Percentiles rank a stretch among this genome's conserved stretches.
Evolutionary conservation across 2,329 filamentous ascomycete genomes (phyloP).

Genomic region (Aspergillus novofumigatus): DNA sequence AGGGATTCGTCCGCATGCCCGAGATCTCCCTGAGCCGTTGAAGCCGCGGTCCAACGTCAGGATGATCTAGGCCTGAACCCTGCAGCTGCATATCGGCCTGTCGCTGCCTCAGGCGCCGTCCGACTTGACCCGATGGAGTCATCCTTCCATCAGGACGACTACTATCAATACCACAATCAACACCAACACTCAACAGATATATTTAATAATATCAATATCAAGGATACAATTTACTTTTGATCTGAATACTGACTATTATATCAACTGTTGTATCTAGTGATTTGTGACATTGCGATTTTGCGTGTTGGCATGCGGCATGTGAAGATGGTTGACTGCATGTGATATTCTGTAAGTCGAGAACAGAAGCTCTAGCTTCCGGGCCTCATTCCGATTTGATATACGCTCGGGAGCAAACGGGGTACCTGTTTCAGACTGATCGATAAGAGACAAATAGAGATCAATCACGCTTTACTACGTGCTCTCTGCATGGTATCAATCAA

Average conservation of each 20-base stretch:
- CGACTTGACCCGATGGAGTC: not conserved
- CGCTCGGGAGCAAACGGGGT: not conserved
- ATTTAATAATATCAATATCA: not conserved
- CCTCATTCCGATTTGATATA: not conserved
- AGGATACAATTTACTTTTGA: not conserved
- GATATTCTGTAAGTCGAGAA: not conserved
- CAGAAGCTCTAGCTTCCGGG: not conserved
- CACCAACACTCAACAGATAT: not conserved
- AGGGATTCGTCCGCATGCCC: constrained; percentile 16
- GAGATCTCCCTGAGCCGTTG: constrained; percentile 5
- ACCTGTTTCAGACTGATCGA: not conserved
- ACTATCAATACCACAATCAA: not conserved
- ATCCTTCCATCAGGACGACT: not conserved
- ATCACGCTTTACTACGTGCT: not conserved
- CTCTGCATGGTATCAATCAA: not conserved
- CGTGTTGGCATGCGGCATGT: not conserved
- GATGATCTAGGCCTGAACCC: not conserved
- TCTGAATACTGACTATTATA: not conserved
- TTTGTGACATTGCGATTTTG: not conserved
- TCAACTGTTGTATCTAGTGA: not conserved
- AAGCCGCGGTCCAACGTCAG: constrained; percentile 12
- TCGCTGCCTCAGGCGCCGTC: not conserved
- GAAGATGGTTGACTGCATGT: not conserved
- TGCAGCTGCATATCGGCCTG: not conserved
- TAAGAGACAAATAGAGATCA: not conserved